Evolutionary conservation across 2,329 filamentous ascomycete genomes (phyloP).

Genomic region (Mycosphaerelloides madeirae): DNA sequence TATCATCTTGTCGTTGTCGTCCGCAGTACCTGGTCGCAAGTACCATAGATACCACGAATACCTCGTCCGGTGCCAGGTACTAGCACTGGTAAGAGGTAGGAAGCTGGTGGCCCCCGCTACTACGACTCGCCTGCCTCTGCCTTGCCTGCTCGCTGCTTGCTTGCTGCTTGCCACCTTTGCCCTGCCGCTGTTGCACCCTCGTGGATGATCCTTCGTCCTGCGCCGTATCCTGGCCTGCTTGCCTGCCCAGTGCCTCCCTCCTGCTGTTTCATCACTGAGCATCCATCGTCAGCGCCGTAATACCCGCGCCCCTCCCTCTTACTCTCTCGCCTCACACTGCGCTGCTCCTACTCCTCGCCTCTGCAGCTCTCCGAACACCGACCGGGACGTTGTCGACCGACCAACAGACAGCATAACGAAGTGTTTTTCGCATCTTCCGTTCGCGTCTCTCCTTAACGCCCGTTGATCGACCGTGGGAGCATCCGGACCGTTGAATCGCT

Average conservation of each 20-base stretch:
- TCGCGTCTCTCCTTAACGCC: slow-evolving; percentile 9
- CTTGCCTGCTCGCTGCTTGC: not conserved
- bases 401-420: too few species aligned
- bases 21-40: too few species aligned
- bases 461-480: slow-evolving; percentile 11
- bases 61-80: too few species aligned
- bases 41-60: too few species aligned
- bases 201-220: not conserved
- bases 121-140: not conserved
- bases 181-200: not conserved
- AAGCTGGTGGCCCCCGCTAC: too few species aligned
- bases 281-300: not conserved
- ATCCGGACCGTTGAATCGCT: slow-evolving; percentile 8
- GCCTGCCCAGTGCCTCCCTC: not conserved
- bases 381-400: not conserved
- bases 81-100: too few species aligned
- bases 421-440: not conserved
- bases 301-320: not conserved
- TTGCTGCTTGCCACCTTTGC: not conserved
- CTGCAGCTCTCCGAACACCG: not conserved
- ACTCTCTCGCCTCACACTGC: not conserved
- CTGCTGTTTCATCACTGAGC: not conserved
- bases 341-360: slow-evolving; percentile 1
- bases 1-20: too few species aligned
- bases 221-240: not conserved